Evolutionary conservation across 305 asterid species (phyloP).

Genomic region (Fraxinus baroniana): DNA sequence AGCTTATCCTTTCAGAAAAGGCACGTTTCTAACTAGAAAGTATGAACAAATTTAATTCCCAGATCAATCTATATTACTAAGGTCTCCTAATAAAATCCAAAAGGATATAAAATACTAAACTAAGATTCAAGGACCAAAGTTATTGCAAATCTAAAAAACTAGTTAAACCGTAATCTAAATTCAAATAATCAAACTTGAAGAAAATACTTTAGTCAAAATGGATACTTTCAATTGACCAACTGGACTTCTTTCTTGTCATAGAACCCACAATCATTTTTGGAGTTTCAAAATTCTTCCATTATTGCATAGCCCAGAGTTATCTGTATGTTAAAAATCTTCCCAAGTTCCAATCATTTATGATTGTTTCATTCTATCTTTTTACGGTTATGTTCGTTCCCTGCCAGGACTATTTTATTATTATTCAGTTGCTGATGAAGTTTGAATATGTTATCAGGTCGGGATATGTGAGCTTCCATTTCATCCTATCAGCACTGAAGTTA

Average conservation of each 20-base stretch:
- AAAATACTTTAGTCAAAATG: neutral
- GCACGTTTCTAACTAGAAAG: neutral
- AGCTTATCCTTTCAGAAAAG: neutral
- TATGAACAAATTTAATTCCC: neutral
- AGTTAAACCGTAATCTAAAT: neutral
- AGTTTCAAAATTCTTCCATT: neutral
- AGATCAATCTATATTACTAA: neutral
- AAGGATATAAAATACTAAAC: neutral
- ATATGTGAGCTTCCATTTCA: conserved; percentile 98
- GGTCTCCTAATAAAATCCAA: neutral
- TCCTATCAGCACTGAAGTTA: conserved; percentile 90
- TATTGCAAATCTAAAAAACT: neutral
- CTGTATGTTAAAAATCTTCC: neutral
- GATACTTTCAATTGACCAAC: neutral
- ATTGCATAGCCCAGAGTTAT: neutral
- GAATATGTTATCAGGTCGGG: conserved; percentile 57
- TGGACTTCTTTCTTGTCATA: neutral
- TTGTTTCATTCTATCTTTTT: neutral
- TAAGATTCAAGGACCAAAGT: neutral
- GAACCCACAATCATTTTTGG: neutral
- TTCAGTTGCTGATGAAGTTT: neutral
- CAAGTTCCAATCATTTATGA: neutral
- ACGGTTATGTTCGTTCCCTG: neutral
- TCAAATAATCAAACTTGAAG: neutral
- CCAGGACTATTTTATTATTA: neutral